These are phyloP conservation scores for Scheffersomyces titani DNA, from an alignment of 1,139 yeast species.

Conservation along the genomic window DNA sequence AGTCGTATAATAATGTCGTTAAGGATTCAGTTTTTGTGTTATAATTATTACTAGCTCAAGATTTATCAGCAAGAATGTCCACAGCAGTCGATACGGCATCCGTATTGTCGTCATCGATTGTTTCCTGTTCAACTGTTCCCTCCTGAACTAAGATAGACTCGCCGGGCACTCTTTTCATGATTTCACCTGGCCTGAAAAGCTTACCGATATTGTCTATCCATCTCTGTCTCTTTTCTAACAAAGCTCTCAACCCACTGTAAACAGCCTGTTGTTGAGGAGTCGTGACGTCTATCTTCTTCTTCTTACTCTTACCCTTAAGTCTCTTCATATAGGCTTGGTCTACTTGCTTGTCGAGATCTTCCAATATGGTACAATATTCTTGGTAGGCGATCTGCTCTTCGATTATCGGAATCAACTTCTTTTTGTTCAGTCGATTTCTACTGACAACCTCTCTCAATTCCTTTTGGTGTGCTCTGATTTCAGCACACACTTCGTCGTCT, in stretches of 20 bases:
- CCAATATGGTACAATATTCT: constrained; percentile 85
- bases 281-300: constrained; percentile 57
- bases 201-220: constrained; percentile 93
- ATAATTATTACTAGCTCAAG: neutral
- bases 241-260: constrained; percentile 73
- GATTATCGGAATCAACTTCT: constrained; percentile 66
- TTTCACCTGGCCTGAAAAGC: constrained; percentile 65
- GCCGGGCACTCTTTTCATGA: constrained; percentile 75
- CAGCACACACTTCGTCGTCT: constrained; percentile 93
- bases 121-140: constrained; percentile 41
- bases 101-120: constrained; percentile 38
- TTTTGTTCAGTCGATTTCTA: constrained; percentile 68
- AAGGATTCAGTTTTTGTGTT: neutral
- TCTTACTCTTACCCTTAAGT: constrained; percentile 77
- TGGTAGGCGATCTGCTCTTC: constrained; percentile 95
- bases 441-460: constrained; percentile 63
- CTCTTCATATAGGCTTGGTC: constrained; percentile 92
- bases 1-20: neutral
- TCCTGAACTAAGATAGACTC: constrained; percentile 51
- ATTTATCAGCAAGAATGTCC: neutral
- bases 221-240: constrained; percentile 80
- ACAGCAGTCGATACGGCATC: constrained; percentile 26
- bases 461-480: constrained; percentile 70
- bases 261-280: constrained; percentile 54
- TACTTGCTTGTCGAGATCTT: constrained; percentile 93